Conservation (phyloP, 495 filamentous ascomycete species). For the Hypomontagnella monticulosa region DNA sequence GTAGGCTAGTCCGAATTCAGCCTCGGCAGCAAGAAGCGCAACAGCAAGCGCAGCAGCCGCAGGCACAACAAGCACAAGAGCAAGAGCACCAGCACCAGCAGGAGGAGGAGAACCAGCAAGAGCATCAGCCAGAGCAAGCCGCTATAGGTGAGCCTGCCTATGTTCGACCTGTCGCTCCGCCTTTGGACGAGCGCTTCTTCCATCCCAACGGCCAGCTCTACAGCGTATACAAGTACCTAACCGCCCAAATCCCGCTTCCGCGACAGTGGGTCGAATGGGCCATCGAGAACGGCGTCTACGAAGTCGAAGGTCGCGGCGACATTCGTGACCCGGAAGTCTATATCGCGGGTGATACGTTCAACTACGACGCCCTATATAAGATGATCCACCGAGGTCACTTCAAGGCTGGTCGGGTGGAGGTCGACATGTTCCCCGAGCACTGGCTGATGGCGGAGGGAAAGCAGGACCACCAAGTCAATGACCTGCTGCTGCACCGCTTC, state of each 20-base stretch:
- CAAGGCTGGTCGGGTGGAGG: slow-evolving; percentile 16
- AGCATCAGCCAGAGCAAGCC: not conserved
- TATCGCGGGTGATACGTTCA: slow-evolving; percentile 26
- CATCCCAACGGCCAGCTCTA: slow-evolving; percentile 32
- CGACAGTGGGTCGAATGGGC: slow-evolving; percentile 29
- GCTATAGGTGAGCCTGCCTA: not conserved
- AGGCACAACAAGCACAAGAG: no score
- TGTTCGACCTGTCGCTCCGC: slow-evolving; percentile 15
- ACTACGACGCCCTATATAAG: slow-evolving; percentile 23
- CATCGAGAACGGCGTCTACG: slow-evolving; percentile 6
- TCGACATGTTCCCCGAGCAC: slow-evolving; percentile 17
- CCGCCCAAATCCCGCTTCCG: slow-evolving; percentile 29
- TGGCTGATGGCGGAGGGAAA: slow-evolving; percentile 16
- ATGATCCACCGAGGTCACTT: slow-evolving; percentile 21
- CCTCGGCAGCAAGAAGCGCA: no score
- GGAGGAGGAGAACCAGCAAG: not conserved
- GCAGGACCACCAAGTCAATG: not conserved
- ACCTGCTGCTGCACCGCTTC: slow-evolving; percentile 2
- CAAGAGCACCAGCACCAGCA: not conserved
- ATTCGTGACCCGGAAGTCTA: slow-evolving; percentile 15
- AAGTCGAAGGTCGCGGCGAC: slow-evolving; percentile 24
- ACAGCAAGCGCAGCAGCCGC: no score
- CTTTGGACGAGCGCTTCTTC: slow-evolving; percentile 31
- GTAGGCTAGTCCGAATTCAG: no score
- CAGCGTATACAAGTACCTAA: slow-evolving; percentile 27